Percentiles rank a stretch among this genome's conserved stretches.
Conservation (phyloP, 371 early-diverging fungal species). For the Mucor saturninus region DNA sequence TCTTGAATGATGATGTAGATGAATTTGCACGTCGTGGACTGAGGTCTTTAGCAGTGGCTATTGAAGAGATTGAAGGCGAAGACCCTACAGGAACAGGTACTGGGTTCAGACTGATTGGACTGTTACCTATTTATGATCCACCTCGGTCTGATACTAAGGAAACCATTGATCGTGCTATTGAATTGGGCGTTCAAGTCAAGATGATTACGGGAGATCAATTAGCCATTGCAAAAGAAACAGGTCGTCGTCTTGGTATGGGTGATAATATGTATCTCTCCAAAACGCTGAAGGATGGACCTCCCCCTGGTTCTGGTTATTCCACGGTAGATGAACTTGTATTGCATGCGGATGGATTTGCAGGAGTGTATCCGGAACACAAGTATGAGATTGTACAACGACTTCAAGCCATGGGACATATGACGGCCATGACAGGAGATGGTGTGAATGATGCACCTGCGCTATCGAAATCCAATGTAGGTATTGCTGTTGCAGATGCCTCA, state of each 20-base stretch:
- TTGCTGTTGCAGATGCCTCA: conserved; percentile 76
- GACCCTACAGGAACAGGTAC: conserved; percentile 51
- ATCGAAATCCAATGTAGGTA: conserved; percentile 75
- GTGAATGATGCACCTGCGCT: conserved; percentile 95
- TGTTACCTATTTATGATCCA: conserved; percentile 83
- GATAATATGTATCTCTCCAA: conserved; percentile 66
- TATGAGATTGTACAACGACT: conserved; percentile 86
- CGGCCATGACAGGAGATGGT: conserved; percentile 93
- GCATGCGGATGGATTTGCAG: conserved; percentile 81
- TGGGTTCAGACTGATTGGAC: conserved; percentile 65
- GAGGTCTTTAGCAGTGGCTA: conserved; percentile 74
- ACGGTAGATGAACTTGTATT: conserved; percentile 77
- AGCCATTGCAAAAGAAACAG: conserved; percentile 84
- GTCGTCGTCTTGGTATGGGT: conserved; percentile 69
- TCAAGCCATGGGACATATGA: conserved; percentile 75
- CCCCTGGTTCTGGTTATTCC: conserved; percentile 65
- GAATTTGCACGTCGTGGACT: conserved; percentile 76
- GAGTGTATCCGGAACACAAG: conserved; percentile 91
- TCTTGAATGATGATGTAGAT: conserved; percentile 60
- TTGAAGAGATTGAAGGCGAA: conserved; percentile 54
- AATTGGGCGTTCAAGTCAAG: conserved; percentile 84
- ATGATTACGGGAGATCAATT: conserved; percentile 94
- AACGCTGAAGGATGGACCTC: conserved; percentile 69
- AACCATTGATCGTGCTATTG: conserved; percentile 79
- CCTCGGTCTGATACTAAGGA: conserved; percentile 76